These are phyloP conservation scores for Jatropha curcas DNA, from an alignment of 345 rosid species.

Conservation along the genomic window DNA sequence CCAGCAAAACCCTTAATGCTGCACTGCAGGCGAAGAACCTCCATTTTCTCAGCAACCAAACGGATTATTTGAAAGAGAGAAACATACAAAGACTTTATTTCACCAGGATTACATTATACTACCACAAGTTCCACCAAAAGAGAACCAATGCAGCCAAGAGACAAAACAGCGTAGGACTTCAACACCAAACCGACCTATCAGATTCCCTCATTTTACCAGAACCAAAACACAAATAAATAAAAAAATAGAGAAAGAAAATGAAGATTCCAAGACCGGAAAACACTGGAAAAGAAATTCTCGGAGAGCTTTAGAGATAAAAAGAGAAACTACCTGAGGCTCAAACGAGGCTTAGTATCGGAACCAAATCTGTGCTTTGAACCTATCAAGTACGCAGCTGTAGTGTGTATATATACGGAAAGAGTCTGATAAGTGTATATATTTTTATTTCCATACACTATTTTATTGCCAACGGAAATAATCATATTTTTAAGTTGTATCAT, in stretches of 20 bases:
- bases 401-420: no score
- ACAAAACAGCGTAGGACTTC: background rate
- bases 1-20: background rate
- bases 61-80: background rate
- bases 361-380: no score
- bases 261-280: background rate
- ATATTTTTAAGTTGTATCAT: no score
- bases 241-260: background rate
- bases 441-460: no score
- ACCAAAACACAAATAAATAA: background rate
- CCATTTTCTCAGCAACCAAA: constrained; percentile 6
- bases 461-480: no score
- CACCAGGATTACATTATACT: background rate
- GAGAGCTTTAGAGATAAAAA: background rate
- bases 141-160: background rate
- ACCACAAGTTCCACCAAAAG: background rate
- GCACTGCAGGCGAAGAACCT: background rate
- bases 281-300: background rate
- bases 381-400: no score
- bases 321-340: background rate
- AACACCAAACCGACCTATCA: background rate
- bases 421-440: no score
- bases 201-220: background rate
- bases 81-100: no score
- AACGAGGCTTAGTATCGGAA: background rate